These are phyloP conservation scores for Jackrogersella multiformis DNA, from an alignment of 495 filamentous ascomycete genomes.

Conservation along the genomic window DNA sequence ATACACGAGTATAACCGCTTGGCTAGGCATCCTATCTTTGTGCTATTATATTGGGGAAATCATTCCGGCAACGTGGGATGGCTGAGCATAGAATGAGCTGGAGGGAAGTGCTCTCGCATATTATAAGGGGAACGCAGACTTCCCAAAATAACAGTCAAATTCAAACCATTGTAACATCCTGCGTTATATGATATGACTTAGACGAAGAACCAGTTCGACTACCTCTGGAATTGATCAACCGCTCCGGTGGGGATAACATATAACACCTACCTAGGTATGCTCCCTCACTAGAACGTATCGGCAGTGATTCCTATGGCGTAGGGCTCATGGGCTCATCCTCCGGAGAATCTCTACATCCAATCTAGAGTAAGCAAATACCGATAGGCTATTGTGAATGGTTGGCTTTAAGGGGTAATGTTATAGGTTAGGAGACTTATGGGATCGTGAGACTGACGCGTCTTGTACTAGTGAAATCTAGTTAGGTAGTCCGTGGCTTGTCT, in stretches of 20 bases:
- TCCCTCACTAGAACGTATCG: no score
- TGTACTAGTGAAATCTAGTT: background rate
- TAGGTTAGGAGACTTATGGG: background rate
- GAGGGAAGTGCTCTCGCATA: background rate
- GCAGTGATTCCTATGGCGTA: no score
- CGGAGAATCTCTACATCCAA: no score
- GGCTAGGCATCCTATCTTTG: background rate
- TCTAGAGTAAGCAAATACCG: background rate
- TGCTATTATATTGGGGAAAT: slow-evolving; percentile 7
- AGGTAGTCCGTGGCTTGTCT: background rate
- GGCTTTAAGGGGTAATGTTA: background rate
- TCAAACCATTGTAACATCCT: background rate
- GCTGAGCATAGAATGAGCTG: slow-evolving; percentile 30
- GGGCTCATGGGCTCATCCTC: no score
- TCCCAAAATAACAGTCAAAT: slow-evolving; percentile 13
- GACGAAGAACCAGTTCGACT: no score
- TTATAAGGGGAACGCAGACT: background rate
- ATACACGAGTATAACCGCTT: background rate
- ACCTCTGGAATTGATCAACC: no score
- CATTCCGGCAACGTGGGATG: slow-evolving; percentile 28
- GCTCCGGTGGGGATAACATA: no score
- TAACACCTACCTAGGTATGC: no score
- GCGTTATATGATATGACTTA: slow-evolving; percentile 7
- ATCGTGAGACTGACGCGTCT: background rate
- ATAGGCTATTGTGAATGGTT: background rate